Base-by-base conservation (phyloP, 2,329 filamentous ascomycete species). In the Chrysoporthe puriensis region DNA sequence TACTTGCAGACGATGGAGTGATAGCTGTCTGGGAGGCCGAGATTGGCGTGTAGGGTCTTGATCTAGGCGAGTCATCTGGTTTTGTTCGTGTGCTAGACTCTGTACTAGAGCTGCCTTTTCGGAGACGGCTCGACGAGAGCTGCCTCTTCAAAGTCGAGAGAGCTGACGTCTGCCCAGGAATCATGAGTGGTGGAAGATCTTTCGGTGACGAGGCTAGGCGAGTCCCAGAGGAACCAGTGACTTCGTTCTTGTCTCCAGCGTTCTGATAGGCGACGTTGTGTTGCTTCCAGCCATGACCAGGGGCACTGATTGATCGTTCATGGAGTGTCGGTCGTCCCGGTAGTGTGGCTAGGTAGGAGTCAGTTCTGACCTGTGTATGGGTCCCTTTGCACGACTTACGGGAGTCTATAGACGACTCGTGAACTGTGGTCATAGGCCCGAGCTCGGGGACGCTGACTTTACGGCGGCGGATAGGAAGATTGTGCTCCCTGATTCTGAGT, bases 371-470 rank as follows among this genome's bases (percentile, higher is more conserved):
- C 56, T 14, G 21, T 13, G 63, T 62, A 64, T 69, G 5, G 40
- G n/a, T 60, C n/a, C 62, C 13, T 34, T n/a, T 36, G 21, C 43
- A 48, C 32, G 58, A 81, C 89, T 80, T 81, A 91, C 89, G 89
- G 73, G 89, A 91, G 77, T 91, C 89, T 88, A 91, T 90, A 63
- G 87, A 77, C 61, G 85, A 78, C 74, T 91, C 89, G 71, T 90
- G 88, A 16, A 91, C 88, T 1, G 88, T 90, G 5, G 88, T 90
- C 88, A 90, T 89, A 44, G 87, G 87, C 1, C 87, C 88, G 61
- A 90, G 77, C 70, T 91, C 89, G 11, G 87, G 85, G 16, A 89
- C 85, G 76, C 86, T 90, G 72, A 86, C 80, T 74, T 91, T 91
- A 70, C 88, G 84, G 72, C 88, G 83, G 70, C 88, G 81, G 62